Evolutionary conservation across 345 rosid species (phyloP), one percentile per base, ranked within the genome.

Genomic region (Eucalyptus sideroxylon): DNA sequence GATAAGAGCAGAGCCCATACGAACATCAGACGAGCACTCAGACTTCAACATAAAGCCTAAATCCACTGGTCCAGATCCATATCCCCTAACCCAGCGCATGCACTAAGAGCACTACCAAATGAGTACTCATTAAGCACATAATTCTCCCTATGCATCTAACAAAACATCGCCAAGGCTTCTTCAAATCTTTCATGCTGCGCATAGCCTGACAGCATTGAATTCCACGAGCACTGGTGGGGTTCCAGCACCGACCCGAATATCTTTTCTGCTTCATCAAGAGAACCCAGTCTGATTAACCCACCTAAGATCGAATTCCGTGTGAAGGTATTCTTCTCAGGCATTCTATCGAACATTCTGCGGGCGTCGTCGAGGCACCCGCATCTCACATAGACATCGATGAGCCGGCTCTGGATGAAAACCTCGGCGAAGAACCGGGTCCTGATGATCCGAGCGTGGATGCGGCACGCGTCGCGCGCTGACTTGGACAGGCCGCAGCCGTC

Each of bases 211-310:
- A 97, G 90, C 94, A 97, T 93, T 3, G 94, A 93, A 87, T 95
- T 97, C 99, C 99, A 95, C 2, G 96, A 93, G 93, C 98, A 96
- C 91, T 94, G 96, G 59, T 97, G 95, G 6, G 91, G 96, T 80
- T 93, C 91, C 9, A 91, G 95, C 95, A 95, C 92, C 15, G 92
- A 93, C 47, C 85, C 24, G 24, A 97, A 97, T 17, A 93, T 34
- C 85, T 62, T 65, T 8, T 82, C 91, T 21, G 96, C 99, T 90
- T 96, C 98, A 87, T 95, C 94, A 30, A 96, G 86, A 65, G 91
- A 92, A 10, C 95, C 96, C n/a, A 88, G 90, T 89, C 94, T 96
- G 90, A 94, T 86, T 24, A 95, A 89, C 60, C 91, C 95, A 37
- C 95, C 90, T 40, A 95, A 59, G 59, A 95, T 72, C 69, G 96